A percentile compares a stretch with the other conserved stretches of the same genome.
These are phyloP conservation scores for Rubroshorea leprosula DNA, from an alignment of 345 rosid genomes.

Conservation along the genomic window DNA sequence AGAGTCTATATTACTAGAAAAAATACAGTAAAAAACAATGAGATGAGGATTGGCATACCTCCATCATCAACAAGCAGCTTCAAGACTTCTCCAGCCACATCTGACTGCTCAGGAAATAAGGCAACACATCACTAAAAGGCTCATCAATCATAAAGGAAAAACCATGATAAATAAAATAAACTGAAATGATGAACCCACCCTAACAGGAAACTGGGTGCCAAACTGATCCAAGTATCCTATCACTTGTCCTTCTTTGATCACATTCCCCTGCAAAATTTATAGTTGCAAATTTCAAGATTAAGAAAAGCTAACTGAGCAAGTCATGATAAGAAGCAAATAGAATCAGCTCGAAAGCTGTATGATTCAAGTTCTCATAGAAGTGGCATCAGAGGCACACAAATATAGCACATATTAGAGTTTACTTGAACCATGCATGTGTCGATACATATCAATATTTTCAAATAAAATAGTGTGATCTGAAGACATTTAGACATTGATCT, in stretches of 20 bases:
- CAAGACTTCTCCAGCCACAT: conserved; percentile 80
- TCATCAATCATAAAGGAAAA: neutral
- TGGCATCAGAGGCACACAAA: neutral
- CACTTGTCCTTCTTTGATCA: conserved; percentile 81
- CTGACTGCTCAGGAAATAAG: conserved; percentile 58
- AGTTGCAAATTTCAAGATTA: conserved; percentile 1
- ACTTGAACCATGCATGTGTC: too few relatives aligned
- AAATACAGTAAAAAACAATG: too few relatives aligned
- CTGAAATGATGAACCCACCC: conserved; percentile 41
- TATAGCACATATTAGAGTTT: too few relatives aligned
- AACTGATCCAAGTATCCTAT: conserved; percentile 83
- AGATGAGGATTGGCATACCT: conserved; percentile 44
- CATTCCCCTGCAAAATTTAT: conserved; percentile 55
- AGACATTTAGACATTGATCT: too few relatives aligned
- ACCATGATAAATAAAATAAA: neutral
- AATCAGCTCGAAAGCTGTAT: neutral
- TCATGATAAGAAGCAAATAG: neutral
- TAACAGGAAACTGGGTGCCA: conserved; percentile 73
- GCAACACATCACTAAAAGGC: neutral
- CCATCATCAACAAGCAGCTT: conserved; percentile 78
- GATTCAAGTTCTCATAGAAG: neutral
- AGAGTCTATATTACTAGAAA: too few relatives aligned
- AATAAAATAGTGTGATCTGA: too few relatives aligned
- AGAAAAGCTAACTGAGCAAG: conserved; percentile 6
- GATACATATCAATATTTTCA: too few relatives aligned